These are phyloP conservation scores for Torulaspora microellipsoides DNA, from an alignment of 805 yeast genomes.

Conservation along the genomic window DNA sequence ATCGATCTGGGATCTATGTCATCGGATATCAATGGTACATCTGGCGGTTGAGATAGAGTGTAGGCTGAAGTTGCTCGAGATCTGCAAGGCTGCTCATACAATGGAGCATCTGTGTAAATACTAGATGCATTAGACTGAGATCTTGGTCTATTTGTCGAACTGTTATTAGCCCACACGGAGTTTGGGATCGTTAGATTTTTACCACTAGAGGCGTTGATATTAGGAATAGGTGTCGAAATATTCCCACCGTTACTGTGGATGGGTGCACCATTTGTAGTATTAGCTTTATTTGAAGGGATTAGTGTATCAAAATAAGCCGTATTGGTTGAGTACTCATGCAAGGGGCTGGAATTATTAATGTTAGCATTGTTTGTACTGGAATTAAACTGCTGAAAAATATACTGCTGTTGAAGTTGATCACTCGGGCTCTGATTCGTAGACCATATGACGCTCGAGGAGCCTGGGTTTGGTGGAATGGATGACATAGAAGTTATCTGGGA, in stretches of 20 bases:
- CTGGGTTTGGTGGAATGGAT: conserved; percentile 19
- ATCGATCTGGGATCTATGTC: conserved; percentile 56
- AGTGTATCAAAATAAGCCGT: conserved; percentile 23
- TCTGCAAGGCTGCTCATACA: conserved; percentile 23
- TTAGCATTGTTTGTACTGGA: conserved; percentile 4
- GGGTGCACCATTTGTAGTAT: not conserved
- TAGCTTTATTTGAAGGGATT: conserved; percentile 7
- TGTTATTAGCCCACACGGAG: conserved; percentile 16
- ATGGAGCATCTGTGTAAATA: conserved; percentile 30
- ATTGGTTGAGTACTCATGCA: conserved; percentile 19
- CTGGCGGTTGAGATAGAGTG: conserved; percentile 20
- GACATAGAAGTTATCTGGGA: conserved; percentile 36
- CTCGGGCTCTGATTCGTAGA: conserved; percentile 20
- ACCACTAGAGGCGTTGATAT: conserved; percentile 10
- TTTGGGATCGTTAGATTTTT: conserved; percentile 18
- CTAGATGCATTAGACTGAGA: conserved; percentile 35
- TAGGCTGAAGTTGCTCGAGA: conserved; percentile 24
- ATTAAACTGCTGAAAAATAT: conserved; percentile 10
- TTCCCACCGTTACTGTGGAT: not conserved
- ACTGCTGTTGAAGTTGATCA: conserved; percentile 23
- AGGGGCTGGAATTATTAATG: conserved; percentile 15
- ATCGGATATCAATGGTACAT: conserved; percentile 42
- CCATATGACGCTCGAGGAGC: conserved; percentile 28
- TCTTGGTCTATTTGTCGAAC: conserved; percentile 22
- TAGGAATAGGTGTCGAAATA: conserved; percentile 1